Evolutionary conservation across 1,284 basidiomycete genomes (phyloP).

Genomic region (Fistulina hepatica): DNA sequence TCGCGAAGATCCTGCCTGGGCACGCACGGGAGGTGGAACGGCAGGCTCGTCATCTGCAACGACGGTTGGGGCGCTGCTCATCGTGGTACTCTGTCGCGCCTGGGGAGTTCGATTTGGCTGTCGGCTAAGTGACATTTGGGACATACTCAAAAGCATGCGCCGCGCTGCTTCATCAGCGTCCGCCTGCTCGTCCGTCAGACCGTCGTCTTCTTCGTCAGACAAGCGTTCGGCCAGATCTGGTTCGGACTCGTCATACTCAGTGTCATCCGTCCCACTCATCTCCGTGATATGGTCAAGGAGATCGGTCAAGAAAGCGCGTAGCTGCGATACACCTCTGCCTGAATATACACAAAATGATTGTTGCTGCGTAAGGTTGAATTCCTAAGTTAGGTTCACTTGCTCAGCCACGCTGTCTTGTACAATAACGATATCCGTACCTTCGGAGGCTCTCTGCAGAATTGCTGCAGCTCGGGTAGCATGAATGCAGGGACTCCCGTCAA

Average conservation of each 20-base stretch:
- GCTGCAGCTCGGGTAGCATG: constrained; percentile 75
- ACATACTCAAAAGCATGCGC: not conserved
- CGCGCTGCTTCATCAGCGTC: constrained; percentile 34
- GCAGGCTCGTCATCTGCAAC: constrained; percentile 13
- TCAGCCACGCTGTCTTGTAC: constrained; percentile 4
- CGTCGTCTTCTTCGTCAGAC: constrained; percentile 34
- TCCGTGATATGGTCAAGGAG: constrained; percentile 64
- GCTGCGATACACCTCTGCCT: constrained; percentile 77
- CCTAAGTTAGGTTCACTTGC: constrained; percentile 36
- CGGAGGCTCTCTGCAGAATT: constrained; percentile 85
- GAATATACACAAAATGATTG: constrained; percentile 97
- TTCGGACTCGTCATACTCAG: constrained; percentile 63
- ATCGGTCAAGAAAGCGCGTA: constrained; percentile 71
- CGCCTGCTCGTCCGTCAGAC: constrained; percentile 40
- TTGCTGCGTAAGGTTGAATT: constrained; percentile 87
- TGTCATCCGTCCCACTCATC: constrained; percentile 58
- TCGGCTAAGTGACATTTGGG: not conserved
- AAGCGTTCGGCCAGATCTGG: constrained; percentile 32
- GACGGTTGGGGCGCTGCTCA: constrained; percentile 1
- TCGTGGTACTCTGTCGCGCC: not conserved
- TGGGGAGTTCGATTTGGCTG: not conserved
- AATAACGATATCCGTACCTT: constrained; percentile 39
- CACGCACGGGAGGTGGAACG: constrained; percentile 9
- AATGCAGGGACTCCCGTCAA: constrained; percentile 95
- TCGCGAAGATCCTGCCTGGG: constrained; percentile 21